A percentile compares a stretch with the other conserved stretches of the same genome.
These are phyloP conservation scores for Rhododendron williamsianum DNA, from an alignment of 148 eudicot species.

Conservation along the genomic window DNA sequence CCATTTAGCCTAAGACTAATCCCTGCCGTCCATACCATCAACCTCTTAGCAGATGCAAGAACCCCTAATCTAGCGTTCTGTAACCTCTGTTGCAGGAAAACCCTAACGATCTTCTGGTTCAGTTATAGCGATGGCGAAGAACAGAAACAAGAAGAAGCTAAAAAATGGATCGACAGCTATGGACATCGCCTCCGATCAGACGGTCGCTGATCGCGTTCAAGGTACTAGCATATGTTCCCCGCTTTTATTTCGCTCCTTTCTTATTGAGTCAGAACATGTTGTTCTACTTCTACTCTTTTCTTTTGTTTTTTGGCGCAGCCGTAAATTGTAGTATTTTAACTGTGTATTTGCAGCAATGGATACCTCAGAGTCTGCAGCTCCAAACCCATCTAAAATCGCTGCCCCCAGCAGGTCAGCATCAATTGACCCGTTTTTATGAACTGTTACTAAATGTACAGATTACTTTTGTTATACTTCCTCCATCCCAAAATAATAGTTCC, in stretches of 20 bases:
- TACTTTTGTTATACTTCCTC: too few species aligned
- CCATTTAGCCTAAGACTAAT: too few species aligned
- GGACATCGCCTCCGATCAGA: constrained; percentile 31
- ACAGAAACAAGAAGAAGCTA: constrained; percentile 52
- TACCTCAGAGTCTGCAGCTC: constrained; percentile 43
- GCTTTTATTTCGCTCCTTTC: not conserved
- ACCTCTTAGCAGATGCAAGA: too few species aligned
- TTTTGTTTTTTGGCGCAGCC: not conserved
- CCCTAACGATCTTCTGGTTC: not conserved
- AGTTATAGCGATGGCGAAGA: constrained; percentile 51
- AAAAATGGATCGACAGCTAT: constrained; percentile 33
- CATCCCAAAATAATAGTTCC: too few species aligned
- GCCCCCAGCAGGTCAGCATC: constrained; percentile 31
- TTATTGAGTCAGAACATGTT: not conserved
- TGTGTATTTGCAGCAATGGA: constrained; percentile 51
- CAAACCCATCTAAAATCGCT: constrained; percentile 9
- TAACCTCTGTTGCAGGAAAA: not conserved
- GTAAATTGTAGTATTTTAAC: not conserved
- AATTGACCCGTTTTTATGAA: not conserved
- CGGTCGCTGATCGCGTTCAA: constrained; percentile 30
- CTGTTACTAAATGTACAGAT: not conserved
- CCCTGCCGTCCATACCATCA: too few species aligned
- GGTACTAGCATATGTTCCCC: constrained; percentile 17
- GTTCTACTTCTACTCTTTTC: not conserved
- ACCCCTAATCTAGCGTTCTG: constrained; percentile 7